phyloP scores from a whole-genome alignment of 129 eudicot species.

The Escallonia rubra region DNA sequence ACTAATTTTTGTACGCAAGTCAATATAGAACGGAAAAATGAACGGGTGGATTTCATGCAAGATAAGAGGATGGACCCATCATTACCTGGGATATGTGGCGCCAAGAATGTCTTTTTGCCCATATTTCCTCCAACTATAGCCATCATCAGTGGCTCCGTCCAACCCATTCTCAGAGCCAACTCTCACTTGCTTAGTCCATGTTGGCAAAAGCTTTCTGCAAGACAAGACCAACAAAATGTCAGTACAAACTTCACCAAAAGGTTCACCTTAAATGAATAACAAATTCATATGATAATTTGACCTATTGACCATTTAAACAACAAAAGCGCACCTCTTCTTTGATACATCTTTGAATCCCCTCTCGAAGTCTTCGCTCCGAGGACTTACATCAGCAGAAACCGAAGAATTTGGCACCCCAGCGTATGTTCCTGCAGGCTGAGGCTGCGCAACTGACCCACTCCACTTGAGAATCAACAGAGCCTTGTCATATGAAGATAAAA shows the following conservation, averaged over 20 bases:
- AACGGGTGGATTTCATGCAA: too few relatives aligned
- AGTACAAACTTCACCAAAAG: too few relatives aligned
- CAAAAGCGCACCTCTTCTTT: slow-evolving; percentile 51
- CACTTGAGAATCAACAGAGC: slow-evolving; percentile 52
- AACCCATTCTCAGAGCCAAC: slow-evolving; percentile 55
- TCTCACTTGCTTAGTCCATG: slow-evolving; percentile 69
- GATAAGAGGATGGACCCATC: too few relatives aligned
- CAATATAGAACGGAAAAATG: too few relatives aligned
- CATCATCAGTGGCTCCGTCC: slow-evolving; percentile 80
- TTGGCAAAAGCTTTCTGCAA: slow-evolving; percentile 57
- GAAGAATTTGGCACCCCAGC: slow-evolving; percentile 37
- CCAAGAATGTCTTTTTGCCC: slow-evolving; percentile 98
- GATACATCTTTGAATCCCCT: slow-evolving; percentile 21
- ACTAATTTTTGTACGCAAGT: too few relatives aligned
- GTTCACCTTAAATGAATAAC: neutral
- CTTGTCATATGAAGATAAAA: slow-evolving; percentile 58
- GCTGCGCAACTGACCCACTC: slow-evolving; percentile 31
- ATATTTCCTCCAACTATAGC: slow-evolving; percentile 94
- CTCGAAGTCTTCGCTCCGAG: slow-evolving; percentile 30
- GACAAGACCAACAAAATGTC: neutral
- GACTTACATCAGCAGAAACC: slow-evolving; percentile 38
- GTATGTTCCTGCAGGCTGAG: slow-evolving; percentile 12
- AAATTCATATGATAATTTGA: neutral
- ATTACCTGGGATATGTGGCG: slow-evolving; percentile 70
- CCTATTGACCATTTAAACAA: neutral